Evolutionary conservation across 495 filamentous ascomycete species (phyloP).

Genomic region (Penicillium ucsense): DNA sequence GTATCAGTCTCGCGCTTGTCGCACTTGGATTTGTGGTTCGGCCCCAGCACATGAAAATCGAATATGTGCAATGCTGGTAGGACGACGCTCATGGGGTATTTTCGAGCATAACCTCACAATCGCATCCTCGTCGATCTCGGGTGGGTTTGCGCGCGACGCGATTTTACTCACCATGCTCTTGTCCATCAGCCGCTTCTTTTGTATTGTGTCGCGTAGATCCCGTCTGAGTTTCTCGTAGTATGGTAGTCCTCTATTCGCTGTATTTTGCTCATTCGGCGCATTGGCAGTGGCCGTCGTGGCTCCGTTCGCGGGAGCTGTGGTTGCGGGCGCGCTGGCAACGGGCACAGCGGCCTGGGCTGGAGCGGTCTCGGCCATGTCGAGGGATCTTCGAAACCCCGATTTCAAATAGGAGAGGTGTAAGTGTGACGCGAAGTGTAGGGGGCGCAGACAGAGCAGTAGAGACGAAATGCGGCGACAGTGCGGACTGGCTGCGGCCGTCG

Average conservation of each 20-base stretch:
- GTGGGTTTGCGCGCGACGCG: not conserved
- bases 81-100: no score
- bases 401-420: not conserved
- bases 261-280: constrained; percentile 22
- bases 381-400: no score
- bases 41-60: no score
- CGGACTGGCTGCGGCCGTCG: no score
- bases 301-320: constrained; percentile 8
- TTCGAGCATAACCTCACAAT: no score
- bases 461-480: no score
- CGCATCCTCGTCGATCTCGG: no score
- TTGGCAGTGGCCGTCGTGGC: constrained; percentile 20
- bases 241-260: constrained; percentile 42
- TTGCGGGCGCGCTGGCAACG: constrained; percentile 8
- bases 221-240: constrained; percentile 67
- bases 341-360: constrained; percentile 24
- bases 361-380: constrained; percentile 45
- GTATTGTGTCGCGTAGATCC: constrained; percentile 56
- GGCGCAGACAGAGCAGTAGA: no score
- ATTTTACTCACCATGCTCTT: constrained; percentile 47
- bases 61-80: no score
- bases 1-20: not conserved
- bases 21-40: no score
- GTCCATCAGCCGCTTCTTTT: constrained; percentile 58
- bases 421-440: no score